Conservation (phyloP, 441 rosid genomes). For the Eugenia klotzschiana region DNA sequence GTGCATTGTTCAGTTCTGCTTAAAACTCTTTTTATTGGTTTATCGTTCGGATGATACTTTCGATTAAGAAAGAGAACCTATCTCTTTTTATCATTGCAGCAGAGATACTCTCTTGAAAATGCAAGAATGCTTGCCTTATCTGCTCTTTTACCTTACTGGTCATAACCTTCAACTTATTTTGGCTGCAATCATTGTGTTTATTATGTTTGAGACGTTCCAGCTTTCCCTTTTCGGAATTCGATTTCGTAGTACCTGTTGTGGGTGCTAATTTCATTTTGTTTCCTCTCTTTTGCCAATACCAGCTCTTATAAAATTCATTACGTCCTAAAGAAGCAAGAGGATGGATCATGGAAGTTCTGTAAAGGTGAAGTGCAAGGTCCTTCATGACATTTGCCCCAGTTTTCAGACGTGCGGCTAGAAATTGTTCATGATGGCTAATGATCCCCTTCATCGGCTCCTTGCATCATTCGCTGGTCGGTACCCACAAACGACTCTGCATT, state of each 20-base stretch:
- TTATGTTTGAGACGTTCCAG: background rate
- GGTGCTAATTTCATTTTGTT: background rate
- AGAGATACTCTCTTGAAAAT: background rate
- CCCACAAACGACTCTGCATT: background rate
- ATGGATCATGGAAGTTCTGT: constrained; percentile 78
- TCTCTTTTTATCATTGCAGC: background rate
- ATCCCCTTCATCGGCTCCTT: background rate
- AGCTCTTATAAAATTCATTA: constrained; percentile 66
- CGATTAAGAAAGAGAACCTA: background rate
- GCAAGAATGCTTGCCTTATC: background rate
- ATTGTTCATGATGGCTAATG: background rate
- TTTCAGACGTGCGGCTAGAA: background rate
- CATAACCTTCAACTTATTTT: background rate
- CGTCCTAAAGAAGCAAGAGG: constrained; percentile 62
- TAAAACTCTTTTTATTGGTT: background rate
- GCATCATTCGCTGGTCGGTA: background rate
- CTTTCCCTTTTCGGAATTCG: background rate
- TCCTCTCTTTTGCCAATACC: background rate
- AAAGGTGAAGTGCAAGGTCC: constrained; percentile 40
- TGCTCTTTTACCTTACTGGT: background rate
- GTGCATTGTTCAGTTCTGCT: background rate
- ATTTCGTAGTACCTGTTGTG: background rate
- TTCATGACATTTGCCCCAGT: constrained; percentile 16
- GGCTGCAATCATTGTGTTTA: background rate
- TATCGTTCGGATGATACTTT: background rate